Evolutionary conservation across 1,139 yeast species (phyloP).

Genomic region (Suzukiozyma palmioleophila): DNA sequence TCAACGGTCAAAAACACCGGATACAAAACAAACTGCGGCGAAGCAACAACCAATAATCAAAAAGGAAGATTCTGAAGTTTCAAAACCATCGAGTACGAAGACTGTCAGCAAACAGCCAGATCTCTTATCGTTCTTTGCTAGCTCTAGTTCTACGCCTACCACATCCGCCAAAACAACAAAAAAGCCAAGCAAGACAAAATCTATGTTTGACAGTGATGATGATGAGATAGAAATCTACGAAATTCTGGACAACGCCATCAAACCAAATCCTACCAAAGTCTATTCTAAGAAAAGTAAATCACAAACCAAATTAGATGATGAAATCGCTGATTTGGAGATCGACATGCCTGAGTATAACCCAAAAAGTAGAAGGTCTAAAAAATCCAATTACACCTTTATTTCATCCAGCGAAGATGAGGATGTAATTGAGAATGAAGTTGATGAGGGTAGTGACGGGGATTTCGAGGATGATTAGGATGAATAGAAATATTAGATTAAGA

Average conservation of each 20-base stretch:
- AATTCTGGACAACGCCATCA: slow-evolving; percentile 2
- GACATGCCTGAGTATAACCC: slow-evolving; percentile 5
- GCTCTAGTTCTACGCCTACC: neutral
- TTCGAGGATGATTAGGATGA: slow-evolving; percentile 9
- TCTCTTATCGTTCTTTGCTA: slow-evolving; percentile 3
- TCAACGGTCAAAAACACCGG: slow-evolving; percentile 4
- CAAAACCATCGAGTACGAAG: neutral
- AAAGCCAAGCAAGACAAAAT: slow-evolving; percentile 1
- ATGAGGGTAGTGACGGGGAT: slow-evolving; percentile 7
- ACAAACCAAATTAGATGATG: slow-evolving; percentile 10
- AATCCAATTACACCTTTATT: slow-evolving; percentile 6
- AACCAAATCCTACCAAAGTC: neutral
- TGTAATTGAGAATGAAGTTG: slow-evolving; percentile 1
- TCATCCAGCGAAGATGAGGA: slow-evolving; percentile 9
- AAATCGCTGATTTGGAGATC: slow-evolving; percentile 13
- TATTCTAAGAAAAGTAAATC: slow-evolving; percentile 1
- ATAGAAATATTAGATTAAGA: slow-evolving; percentile 4
- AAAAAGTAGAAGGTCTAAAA: slow-evolving; percentile 5
- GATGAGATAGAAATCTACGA: slow-evolving; percentile 3
- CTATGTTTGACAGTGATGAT: slow-evolving; percentile 4
- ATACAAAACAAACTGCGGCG: too few species aligned
- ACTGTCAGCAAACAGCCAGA: neutral
- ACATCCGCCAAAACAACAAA: neutral
- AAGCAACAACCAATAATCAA: neutral
- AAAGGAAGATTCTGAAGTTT: neutral